phyloP scores from a whole-genome alignment of 2,329 filamentous ascomycete species.

The Pseudogymnoascus destructans region DNA sequence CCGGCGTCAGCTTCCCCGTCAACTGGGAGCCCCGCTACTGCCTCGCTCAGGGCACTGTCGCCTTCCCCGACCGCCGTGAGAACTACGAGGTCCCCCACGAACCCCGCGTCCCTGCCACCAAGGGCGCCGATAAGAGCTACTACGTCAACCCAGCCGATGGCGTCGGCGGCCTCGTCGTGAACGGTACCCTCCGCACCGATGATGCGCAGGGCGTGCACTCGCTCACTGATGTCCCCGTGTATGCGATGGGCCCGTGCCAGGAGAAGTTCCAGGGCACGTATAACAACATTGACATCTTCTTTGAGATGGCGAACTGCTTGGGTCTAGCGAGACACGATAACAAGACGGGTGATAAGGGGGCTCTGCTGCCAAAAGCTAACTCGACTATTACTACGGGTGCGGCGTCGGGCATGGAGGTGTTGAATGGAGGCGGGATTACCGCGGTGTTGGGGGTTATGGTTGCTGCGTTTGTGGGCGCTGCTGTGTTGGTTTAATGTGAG shows the following conservation, averaged over 20 bases:
- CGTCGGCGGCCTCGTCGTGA: constrained; percentile 54
- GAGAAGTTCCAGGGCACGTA: constrained; percentile 61
- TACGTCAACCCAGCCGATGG: constrained; percentile 58
- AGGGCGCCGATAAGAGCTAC: constrained; percentile 37
- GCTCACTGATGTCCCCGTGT: constrained; percentile 66
- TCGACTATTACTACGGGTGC: not conserved
- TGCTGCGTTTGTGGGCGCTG: not conserved
- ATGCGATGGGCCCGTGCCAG: constrained; percentile 66
- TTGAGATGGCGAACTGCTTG: constrained; percentile 40
- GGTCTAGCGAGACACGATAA: constrained; percentile 18
- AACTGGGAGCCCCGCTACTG: constrained; percentile 81
- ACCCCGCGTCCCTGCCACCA: constrained; percentile 47
- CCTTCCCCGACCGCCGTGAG: constrained; percentile 63
- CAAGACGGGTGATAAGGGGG: constrained; percentile 9
- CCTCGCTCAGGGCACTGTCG: constrained; percentile 58
- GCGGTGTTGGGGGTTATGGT: not conserved
- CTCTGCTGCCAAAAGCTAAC: not conserved
- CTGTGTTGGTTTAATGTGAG: not conserved
- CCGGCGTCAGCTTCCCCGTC: constrained; percentile 62
- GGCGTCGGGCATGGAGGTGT: not conserved
- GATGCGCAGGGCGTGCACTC: constrained; percentile 61
- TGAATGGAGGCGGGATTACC: not conserved
- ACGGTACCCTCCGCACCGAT: constrained; percentile 56
- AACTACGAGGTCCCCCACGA: constrained; percentile 61
- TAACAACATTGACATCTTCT: constrained; percentile 61